Conservation (phyloP, 768 basidiomycete species). For the Boletus patriciae region DNA sequence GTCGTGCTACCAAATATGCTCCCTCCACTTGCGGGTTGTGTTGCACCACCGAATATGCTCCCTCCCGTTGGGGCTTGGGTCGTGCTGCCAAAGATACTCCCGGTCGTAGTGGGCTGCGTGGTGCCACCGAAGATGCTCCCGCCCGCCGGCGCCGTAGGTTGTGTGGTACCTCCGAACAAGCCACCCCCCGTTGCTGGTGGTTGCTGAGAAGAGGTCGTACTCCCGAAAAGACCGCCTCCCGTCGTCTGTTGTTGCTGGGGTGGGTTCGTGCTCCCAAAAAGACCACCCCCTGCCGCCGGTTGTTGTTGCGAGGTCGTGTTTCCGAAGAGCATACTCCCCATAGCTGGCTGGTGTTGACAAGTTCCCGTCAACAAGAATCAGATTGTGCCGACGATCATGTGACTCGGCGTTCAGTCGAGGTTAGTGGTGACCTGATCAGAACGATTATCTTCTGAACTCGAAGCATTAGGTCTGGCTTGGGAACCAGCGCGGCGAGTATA, state of each 20-base stretch:
- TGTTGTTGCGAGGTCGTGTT: slow-evolving; percentile 26
- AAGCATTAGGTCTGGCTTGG: no score
- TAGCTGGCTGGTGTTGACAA: slow-evolving; percentile 2
- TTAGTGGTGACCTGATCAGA: no score
- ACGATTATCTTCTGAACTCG: no score
- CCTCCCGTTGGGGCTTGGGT: slow-evolving; percentile 17
- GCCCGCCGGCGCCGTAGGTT: slow-evolving; percentile 8
- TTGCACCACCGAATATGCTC: slow-evolving; percentile 19
- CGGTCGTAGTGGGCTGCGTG: slow-evolving; percentile 15
- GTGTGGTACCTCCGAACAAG: slow-evolving; percentile 19
- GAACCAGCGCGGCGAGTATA: no score
- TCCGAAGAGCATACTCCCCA: slow-evolving; percentile 23
- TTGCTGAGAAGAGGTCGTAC: slow-evolving; percentile 14
- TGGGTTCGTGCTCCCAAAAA: slow-evolving; percentile 28
- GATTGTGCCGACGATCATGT: slow-evolving; percentile 9
- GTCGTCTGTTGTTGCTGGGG: slow-evolving; percentile 27
- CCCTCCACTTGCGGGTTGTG: slow-evolving; percentile 22
- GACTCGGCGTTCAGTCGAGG: slow-evolving; percentile 2
- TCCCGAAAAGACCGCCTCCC: slow-evolving; percentile 21
- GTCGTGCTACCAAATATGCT: slow-evolving; percentile 21
- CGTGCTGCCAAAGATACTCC: slow-evolving; percentile 10
- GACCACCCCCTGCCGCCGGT: slow-evolving; percentile 18
- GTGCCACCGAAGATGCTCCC: slow-evolving; percentile 12
- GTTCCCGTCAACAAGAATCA: neutral
- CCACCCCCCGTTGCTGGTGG: slow-evolving; percentile 11